phyloP scores from a whole-genome alignment of 257 asterid species.

The Solanum gracilifrons region DNA sequence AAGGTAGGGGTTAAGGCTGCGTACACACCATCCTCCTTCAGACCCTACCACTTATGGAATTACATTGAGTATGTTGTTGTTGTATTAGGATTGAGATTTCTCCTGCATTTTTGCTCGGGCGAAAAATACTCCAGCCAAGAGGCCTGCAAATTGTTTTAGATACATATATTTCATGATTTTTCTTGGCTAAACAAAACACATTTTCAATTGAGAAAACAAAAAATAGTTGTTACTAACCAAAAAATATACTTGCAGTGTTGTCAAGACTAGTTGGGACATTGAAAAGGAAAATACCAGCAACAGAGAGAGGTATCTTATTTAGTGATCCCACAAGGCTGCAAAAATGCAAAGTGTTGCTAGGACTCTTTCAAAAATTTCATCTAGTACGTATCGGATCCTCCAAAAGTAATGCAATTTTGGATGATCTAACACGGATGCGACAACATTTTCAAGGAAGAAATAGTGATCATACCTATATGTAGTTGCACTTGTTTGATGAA shows the following conservation, averaged over 20 bases:
- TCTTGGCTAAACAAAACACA: background rate
- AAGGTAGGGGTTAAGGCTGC: background rate
- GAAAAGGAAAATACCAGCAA: constrained; percentile 78
- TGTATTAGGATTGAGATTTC: constrained; percentile 5
- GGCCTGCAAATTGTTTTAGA: constrained; percentile 29
- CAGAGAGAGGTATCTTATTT: constrained; percentile 85
- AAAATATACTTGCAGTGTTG: constrained; percentile 67
- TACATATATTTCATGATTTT: background rate
- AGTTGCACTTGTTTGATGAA: constrained; percentile 91
- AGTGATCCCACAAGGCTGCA: constrained; percentile 87
- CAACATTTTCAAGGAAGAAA: background rate
- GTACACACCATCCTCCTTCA: background rate
- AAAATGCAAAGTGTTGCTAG: background rate
- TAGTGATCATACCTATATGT: constrained; percentile 54
- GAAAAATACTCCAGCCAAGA: constrained; percentile 76
- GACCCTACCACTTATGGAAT: background rate
- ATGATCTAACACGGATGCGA: background rate
- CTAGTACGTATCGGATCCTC: background rate
- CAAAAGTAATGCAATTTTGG: background rate
- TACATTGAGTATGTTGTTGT: background rate
- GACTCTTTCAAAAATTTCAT: background rate
- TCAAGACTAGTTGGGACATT: constrained; percentile 69
- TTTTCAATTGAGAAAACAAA: background rate
- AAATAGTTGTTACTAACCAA: constrained; percentile 37
- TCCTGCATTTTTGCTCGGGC: constrained; percentile 78